Evolutionary conservation across 148 eudicot genomes (phyloP), one percentile per base, ranked within the genome.

Genomic region (Vaccinium macrocarpon): DNA sequence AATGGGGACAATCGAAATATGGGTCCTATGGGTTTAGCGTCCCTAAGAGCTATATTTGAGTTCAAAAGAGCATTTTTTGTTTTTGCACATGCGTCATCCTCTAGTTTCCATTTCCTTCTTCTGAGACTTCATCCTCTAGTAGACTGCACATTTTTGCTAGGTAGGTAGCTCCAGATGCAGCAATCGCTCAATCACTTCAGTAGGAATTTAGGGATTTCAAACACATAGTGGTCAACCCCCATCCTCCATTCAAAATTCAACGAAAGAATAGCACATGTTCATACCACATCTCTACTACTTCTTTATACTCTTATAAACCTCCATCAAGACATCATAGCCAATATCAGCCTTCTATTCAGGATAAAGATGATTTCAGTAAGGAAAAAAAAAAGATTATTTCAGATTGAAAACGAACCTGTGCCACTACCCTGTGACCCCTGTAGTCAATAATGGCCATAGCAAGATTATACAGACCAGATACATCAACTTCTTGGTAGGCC

Each of bases 401-500:
- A 13, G 42, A n/a, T 53, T 18, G 57, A 81, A 14, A 72, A 86
- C 89, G 85, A 86, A 97, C 99, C 98, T 97, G 99, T 85, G 99
- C 98, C 72, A 97, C 99, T 53, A 95, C 98, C 87, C 99, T 90
- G 68, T 95, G 98, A 83, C 99, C 99, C 88, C 97, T 91, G 81
- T 97, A 97, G 84, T 97, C 99, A 80, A 97, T 92, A 46, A 97
- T 95, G 81, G 99, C 97, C 99, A 97, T 97, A 38, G 99, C 98
- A 81, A 97, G 98, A 92, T 93, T 97, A 88, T 97, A 97, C 25
- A 97, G 87, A 79, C 98, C 99, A 56, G 96, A 90, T 81, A 95
- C 94, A 90, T 97, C 98, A 73, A 95, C 98, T 90, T 97, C 99
- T 90, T 95, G 99, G 88, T 90, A 97, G 61, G 98, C 98, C 88